phyloP scores from a whole-genome alignment of 2,329 filamentous ascomycete species.

The Zymoseptoria ardabiliae region DNA sequence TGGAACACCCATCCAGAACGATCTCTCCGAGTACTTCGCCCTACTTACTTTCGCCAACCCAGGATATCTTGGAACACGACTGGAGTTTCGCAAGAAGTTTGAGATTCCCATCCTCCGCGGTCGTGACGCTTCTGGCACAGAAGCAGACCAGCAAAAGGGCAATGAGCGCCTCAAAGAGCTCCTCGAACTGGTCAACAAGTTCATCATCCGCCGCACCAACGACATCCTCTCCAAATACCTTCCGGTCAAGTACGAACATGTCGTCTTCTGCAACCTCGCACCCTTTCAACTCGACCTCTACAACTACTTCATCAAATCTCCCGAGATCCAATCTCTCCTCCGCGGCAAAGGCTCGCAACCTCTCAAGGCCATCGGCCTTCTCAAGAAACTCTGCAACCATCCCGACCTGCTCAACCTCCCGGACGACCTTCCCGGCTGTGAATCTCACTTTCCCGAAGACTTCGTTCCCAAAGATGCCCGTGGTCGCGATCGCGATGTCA shows the following conservation, averaged over 20 bases:
- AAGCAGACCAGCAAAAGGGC: constrained; percentile 72
- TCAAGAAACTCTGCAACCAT: constrained; percentile 98
- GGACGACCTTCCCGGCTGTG: constrained; percentile 78
- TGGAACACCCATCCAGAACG: constrained; percentile 95
- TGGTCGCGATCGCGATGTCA: constrained; percentile 84
- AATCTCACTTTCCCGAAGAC: constrained; percentile 72
- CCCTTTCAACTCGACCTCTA: constrained; percentile 90
- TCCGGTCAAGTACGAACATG: constrained; percentile 97
- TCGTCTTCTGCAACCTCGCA: constrained; percentile 93
- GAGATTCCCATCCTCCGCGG: constrained; percentile 88
- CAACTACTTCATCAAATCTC: constrained; percentile 94
- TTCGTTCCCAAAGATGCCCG: constrained; percentile 82
- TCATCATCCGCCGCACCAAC: constrained; percentile 95
- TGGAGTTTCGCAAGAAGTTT: constrained; percentile 88
- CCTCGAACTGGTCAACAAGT: constrained; percentile 84
- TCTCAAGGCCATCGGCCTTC: constrained; percentile 87
- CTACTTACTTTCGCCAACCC: constrained; percentile 96
- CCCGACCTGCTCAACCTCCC: constrained; percentile 82
- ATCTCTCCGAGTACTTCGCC: constrained; percentile 95
- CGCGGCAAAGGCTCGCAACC: constrained; percentile 93
- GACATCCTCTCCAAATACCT: constrained; percentile 97
- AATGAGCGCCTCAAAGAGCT: constrained; percentile 78
- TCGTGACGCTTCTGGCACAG: constrained; percentile 81
- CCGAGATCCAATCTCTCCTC: constrained; percentile 85
- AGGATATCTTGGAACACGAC: constrained; percentile 76